Evolutionary conservation across 2,329 filamentous ascomycete genomes (phyloP).

Genomic region (Hortaea sp.): DNA sequence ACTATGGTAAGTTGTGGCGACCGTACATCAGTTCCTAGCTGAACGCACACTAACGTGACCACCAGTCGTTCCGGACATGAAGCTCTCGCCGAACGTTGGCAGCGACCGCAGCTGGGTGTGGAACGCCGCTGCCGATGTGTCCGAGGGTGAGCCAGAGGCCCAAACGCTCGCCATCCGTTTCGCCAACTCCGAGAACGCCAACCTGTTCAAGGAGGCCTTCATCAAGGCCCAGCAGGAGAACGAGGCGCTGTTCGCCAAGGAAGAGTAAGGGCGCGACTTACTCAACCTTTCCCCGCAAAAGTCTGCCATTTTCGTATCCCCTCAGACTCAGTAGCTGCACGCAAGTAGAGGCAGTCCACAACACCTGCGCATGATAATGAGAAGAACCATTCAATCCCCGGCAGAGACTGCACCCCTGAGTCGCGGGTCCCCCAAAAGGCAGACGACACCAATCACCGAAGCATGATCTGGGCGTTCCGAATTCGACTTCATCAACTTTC

Average conservation of each 20-base stretch:
- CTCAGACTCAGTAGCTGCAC: too few relatives aligned
- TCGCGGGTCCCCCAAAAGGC: too few relatives aligned
- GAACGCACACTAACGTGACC: neutral
- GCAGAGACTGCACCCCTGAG: too few relatives aligned
- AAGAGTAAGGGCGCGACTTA: too few relatives aligned
- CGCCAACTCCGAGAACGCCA: slow-evolving; percentile 95
- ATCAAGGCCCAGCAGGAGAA: slow-evolving; percentile 96
- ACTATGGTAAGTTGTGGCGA: slow-evolving; percentile 63
- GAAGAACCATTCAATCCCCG: too few relatives aligned
- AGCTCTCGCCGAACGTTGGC: slow-evolving; percentile 93
- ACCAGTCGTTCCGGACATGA: slow-evolving; percentile 93
- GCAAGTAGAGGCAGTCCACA: too few relatives aligned
- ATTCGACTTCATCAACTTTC: too few relatives aligned
- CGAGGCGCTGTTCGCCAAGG: slow-evolving; percentile 59
- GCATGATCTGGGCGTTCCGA: too few relatives aligned
- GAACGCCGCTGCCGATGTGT: slow-evolving; percentile 96
- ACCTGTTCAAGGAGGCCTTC: slow-evolving; percentile 95
- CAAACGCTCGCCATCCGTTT: slow-evolving; percentile 95
- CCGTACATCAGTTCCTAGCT: neutral
- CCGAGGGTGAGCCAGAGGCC: slow-evolving; percentile 93
- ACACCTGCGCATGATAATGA: too few relatives aligned
- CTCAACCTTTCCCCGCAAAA: too few relatives aligned
- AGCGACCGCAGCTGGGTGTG: slow-evolving; percentile 99
- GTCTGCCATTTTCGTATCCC: too few relatives aligned
- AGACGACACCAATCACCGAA: too few relatives aligned